A percentile compares a stretch with the other conserved stretches of the same genome.
Evolutionary conservation across 805 yeast genomes (phyloP).

Genomic region (Saturnispora quitensis): DNA sequence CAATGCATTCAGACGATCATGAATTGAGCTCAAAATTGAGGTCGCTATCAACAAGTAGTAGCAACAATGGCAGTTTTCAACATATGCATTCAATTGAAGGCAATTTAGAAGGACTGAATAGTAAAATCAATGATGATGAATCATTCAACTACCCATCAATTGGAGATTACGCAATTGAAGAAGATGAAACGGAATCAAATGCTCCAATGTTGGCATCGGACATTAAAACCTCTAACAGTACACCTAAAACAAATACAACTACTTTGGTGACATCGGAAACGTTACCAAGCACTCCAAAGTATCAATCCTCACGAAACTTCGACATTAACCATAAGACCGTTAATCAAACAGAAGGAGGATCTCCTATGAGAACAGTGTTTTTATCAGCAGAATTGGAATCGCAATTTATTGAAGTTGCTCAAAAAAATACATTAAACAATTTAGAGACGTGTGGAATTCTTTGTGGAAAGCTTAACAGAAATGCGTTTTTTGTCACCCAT

Average conservation of each 20-base stretch:
- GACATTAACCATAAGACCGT: slow-evolving; percentile 30
- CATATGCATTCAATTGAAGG: slow-evolving; percentile 1
- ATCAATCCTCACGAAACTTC: not conserved
- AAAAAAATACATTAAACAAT: slow-evolving; percentile 37
- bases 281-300: not conserved
- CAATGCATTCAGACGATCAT: slow-evolving; percentile 13
- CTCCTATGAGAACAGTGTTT: slow-evolving; percentile 42
- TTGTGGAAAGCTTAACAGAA: slow-evolving; percentile 51
- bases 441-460: slow-evolving; percentile 62
- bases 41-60: slow-evolving; percentile 16
- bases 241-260: not conserved
- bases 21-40: slow-evolving; percentile 18
- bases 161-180: slow-evolving; percentile 12
- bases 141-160: slow-evolving; percentile 14
- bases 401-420: slow-evolving; percentile 38
- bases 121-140: not conserved
- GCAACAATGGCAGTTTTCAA: not conserved
- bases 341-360: slow-evolving; percentile 46
- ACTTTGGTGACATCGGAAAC: not conserved
- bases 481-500: slow-evolving; percentile 56
- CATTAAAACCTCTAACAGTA: not conserved
- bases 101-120: not conserved
- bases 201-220: not conserved
- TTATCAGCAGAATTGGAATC: slow-evolving; percentile 37
- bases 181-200: slow-evolving; percentile 6